A percentile compares a stretch with the other conserved stretches of the same genome.
Evolutionary conservation across 2,329 filamentous ascomycete species (phyloP).

Genomic region (Aspergillus proliferans): DNA sequence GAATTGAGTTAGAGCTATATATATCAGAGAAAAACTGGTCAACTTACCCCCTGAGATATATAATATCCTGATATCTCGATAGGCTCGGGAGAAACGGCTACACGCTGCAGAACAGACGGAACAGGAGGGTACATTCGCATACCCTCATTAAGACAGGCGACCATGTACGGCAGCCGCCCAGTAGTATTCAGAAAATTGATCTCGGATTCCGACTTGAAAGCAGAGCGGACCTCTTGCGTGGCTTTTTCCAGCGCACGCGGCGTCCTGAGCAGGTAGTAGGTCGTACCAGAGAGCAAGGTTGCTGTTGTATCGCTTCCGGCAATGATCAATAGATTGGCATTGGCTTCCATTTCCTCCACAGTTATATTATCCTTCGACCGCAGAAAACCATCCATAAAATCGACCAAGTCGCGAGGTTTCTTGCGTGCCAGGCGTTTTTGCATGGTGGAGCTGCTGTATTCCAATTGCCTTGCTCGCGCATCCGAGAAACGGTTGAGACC

Average conservation of each 20-base stretch:
- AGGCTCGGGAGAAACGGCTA: not conserved
- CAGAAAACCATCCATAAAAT: conserved; percentile 14
- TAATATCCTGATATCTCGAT: conserved; percentile 4
- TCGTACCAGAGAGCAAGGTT: conserved; percentile 37
- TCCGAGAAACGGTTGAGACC: not conserved
- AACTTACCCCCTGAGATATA: conserved; percentile 2
- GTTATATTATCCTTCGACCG: conserved; percentile 11
- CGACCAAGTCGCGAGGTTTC: not conserved
- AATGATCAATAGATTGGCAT: conserved; percentile 27
- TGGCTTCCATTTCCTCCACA: conserved; percentile 28
- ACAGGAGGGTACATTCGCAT: conserved; percentile 36
- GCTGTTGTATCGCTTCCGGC: conserved; percentile 43
- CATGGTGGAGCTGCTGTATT: conserved; percentile 1
- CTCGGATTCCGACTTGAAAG: conserved; percentile 32
- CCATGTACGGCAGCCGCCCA: conserved; percentile 30
- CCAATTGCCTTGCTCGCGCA: not conserved
- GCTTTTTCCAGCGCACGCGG: conserved; percentile 26
- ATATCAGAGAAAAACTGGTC: not conserved
- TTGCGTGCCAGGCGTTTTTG: conserved; percentile 1
- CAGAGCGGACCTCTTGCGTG: conserved; percentile 32
- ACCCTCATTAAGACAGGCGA: conserved; percentile 36
- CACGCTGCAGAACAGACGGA: conserved; percentile 10
- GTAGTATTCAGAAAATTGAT: conserved; percentile 28
- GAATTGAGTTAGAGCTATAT: not conserved
- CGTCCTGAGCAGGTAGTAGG: conserved; percentile 35